phyloP scores from a whole-genome alignment of 805 yeast species.

The Clavispora asparagi region DNA sequence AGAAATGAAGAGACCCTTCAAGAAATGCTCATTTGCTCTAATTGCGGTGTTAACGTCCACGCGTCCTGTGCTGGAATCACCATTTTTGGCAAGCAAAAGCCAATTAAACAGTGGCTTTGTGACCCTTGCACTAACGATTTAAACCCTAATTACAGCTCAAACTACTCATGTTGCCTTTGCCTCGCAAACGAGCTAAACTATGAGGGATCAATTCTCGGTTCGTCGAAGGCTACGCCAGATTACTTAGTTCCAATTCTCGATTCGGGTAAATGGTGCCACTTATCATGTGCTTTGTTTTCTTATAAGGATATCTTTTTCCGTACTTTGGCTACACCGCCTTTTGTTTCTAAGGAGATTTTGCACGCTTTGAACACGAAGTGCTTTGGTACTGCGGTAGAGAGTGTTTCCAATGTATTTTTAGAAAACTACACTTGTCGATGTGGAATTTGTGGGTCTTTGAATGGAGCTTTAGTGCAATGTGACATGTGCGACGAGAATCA shows the following conservation, averaged over 20 bases:
- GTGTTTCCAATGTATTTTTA: slow-evolving; percentile 22
- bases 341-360: slow-evolving; percentile 6
- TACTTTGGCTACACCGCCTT: slow-evolving; percentile 5
- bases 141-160: slow-evolving; percentile 52
- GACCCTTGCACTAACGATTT: slow-evolving; percentile 72
- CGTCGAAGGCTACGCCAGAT: slow-evolving; percentile 45
- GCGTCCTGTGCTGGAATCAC: slow-evolving; percentile 58
- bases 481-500: slow-evolving; percentile 31
- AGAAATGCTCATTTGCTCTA: slow-evolving; percentile 49
- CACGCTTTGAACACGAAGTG: slow-evolving; percentile 3
- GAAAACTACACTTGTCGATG: slow-evolving; percentile 34
- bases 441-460: slow-evolving; percentile 37
- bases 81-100: slow-evolving; percentile 16
- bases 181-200: slow-evolving; percentile 45
- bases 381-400: slow-evolving; percentile 19
- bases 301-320: slow-evolving; percentile 28
- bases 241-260: slow-evolving; percentile 62
- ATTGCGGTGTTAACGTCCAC: slow-evolving; percentile 71
- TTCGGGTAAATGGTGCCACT: slow-evolving; percentile 71
- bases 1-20: slow-evolving; percentile 17
- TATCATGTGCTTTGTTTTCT: slow-evolving; percentile 60
- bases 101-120: slow-evolving; percentile 62
- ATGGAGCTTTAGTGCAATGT: slow-evolving; percentile 51
- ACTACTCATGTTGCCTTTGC: slow-evolving; percentile 67
- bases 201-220: slow-evolving; percentile 41